Evolutionary conservation across 2,329 filamentous ascomycete species (phyloP).

Genomic region (Ceratocystis ficicola): DNA sequence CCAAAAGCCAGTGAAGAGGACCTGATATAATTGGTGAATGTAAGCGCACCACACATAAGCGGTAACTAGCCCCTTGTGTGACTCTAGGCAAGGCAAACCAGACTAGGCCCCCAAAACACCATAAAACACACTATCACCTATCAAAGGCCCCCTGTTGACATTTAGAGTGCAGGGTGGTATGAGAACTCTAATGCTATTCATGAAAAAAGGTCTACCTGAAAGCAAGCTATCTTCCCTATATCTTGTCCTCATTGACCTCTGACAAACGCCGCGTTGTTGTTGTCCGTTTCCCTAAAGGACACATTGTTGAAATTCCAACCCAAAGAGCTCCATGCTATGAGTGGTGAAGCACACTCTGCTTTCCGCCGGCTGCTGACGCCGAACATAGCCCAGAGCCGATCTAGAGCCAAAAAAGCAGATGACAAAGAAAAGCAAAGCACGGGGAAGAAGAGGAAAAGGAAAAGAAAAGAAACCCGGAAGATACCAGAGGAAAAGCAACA

Average conservation of each 20-base stretch:
- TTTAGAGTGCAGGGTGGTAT: too few relatives aligned
- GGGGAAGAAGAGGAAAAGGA: not conserved
- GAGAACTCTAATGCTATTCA: not conserved
- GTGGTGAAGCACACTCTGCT: not conserved
- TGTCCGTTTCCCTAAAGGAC: not conserved
- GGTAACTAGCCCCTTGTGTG: not conserved
- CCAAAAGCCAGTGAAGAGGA: not conserved
- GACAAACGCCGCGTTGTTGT: not conserved
- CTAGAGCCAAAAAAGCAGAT: not conserved
- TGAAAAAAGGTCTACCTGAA: slow-evolving; percentile 1
- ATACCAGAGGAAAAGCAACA: too few relatives aligned
- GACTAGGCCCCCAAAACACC: not conserved
- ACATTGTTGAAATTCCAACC: not conserved
- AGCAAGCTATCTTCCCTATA: not conserved
- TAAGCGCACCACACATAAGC: not conserved
- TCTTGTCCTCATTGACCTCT: not conserved
- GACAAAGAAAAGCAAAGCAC: not conserved
- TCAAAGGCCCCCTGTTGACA: too few relatives aligned
- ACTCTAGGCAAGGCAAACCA: not conserved
- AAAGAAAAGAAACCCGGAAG: too few relatives aligned
- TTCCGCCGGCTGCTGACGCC: slow-evolving; percentile 3
- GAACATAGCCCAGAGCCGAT: not conserved
- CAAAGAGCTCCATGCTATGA: not conserved
- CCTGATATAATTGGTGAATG: not conserved
- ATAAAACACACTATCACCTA: not conserved